Base-by-base conservation (phyloP, 352 stramenopile species). In the Phytophthora boehmeriae region DNA sequence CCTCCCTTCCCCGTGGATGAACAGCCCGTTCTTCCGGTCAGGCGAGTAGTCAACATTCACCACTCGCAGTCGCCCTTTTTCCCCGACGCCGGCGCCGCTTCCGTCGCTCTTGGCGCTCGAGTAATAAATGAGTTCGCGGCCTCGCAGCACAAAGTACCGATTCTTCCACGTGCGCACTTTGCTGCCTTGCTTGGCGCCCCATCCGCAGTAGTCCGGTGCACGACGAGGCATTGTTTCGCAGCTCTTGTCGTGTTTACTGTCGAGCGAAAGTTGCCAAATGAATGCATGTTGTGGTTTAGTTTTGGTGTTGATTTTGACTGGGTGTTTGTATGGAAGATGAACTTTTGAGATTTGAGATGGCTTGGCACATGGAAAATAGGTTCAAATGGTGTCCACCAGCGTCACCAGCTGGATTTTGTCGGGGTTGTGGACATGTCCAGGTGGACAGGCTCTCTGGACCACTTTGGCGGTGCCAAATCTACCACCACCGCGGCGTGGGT, bases 151-250 rank as follows among this genome's bases (percentile, higher is more conserved):
- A 50, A 92, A 88, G 66, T 84, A 92, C 36, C 83, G 80, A 25
- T 76, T 75, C 66, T 92, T 92, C 83, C 83, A 92, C 23, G 71
- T 82, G 30, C 72, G 72, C 56, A 90, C 68, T 44, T 84, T 86
- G 62, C 80, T 89, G 63, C 83, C 83, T 42, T 90, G 75, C 67
- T 93, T 93, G 50, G 75, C 73, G 42, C 78, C 79, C 81, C 81
- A 93, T 19, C 76, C 83, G 16, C 73, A 72, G 45, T 79, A 89
- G 47, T 76, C 66, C 9, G 68, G 61, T 34, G 25, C 51, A 52
- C 52, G 57, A 6, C 25, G 25, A 14, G 20, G 16, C 60, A 68
- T 63, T 6, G 45, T 25, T 32, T 27, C 6, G 25, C 25, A 6
- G 6, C 25, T 30, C 25, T 30, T 8, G 25, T 8, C 25, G 25